Conservation (phyloP, 2,329 filamentous ascomycete genomes). For the Diaporthe australafricana region DNA sequence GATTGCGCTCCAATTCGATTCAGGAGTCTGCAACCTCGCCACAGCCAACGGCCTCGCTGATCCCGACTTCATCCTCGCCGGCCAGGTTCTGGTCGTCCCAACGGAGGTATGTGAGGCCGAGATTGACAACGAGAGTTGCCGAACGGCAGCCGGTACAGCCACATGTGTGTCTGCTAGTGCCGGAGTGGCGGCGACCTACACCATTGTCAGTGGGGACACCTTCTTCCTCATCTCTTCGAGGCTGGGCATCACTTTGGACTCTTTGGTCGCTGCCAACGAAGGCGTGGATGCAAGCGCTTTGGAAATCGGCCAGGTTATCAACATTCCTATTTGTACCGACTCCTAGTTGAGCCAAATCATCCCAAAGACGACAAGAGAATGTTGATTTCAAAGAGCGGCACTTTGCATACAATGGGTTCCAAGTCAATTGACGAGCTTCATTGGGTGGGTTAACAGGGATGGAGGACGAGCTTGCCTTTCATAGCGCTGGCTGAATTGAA, state of each 20-base stretch:
- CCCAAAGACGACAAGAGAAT: no score
- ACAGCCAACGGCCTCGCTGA: not conserved
- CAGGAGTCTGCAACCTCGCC: constrained; percentile 29
- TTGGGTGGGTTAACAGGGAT: no score
- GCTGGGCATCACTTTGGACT: constrained; percentile 21
- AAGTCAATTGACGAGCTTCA: not conserved
- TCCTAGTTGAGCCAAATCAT: not conserved
- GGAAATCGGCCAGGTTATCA: constrained; percentile 22
- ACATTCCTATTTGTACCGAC: constrained; percentile 13
- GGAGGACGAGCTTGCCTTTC: no score
- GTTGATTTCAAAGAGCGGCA: not conserved
- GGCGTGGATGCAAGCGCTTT: not conserved
- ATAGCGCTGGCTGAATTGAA: no score
- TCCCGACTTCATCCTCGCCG: constrained; percentile 17
- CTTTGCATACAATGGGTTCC: not conserved
- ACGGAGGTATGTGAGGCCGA: constrained; percentile 16
- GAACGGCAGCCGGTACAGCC: not conserved
- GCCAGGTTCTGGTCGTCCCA: constrained; percentile 1
- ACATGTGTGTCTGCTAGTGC: constrained; percentile 4
- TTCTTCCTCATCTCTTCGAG: constrained; percentile 20
- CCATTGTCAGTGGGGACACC: constrained; percentile 1
- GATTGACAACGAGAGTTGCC: constrained; percentile 22
- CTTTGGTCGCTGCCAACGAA: constrained; percentile 13
- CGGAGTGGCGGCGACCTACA: not conserved
- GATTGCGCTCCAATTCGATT: constrained; percentile 19